Conservation (phyloP, 345 rosid species). For the Moricandia moricandioides region DNA sequence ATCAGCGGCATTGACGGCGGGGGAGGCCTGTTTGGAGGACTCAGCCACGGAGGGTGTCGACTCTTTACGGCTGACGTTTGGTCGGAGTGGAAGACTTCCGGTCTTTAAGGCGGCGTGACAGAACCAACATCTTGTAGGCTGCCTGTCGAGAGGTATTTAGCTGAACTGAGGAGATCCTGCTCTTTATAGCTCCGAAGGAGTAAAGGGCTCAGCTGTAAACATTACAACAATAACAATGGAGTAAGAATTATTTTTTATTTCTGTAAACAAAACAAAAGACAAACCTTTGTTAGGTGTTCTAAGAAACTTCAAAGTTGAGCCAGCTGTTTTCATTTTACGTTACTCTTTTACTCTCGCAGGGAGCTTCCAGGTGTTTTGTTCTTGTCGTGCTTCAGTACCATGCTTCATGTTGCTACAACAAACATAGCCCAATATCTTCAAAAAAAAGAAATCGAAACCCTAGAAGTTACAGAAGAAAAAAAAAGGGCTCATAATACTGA, state of each 20-base stretch:
- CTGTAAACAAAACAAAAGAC: neutral
- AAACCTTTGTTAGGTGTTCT: constrained; percentile 76
- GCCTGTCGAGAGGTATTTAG: constrained; percentile 79
- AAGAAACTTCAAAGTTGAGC: constrained; percentile 81
- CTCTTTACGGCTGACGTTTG: constrained; percentile 56
- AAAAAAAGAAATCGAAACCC: constrained; percentile 8
- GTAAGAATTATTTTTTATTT: neutral
- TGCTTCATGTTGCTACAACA: too few species aligned
- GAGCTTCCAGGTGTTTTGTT: constrained; percentile 64
- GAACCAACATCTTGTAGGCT: constrained; percentile 97
- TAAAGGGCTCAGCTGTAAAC: constrained; percentile 58
- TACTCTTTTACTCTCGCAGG: constrained; percentile 51
- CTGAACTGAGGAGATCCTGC: constrained; percentile 67
- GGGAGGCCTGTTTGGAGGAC: neutral
- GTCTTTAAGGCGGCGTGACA: constrained; percentile 92
- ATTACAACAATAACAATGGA: neutral
- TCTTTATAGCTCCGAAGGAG: constrained; percentile 68
- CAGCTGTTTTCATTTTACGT: constrained; percentile 91
- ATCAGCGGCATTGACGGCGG: constrained; percentile 35
- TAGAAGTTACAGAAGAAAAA: constrained; percentile 17
- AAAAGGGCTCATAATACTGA: constrained; percentile 4
- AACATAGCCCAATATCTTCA: neutral
- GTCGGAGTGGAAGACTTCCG: constrained; percentile 48
- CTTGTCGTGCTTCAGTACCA: constrained; percentile 63
- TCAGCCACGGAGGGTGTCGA: constrained; percentile 27